Percentiles rank a stretch among this genome's conserved stretches.
Conservation (phyloP, 1,139 yeast species). For the Zygosaccharomyces pseudobailii region DNA sequence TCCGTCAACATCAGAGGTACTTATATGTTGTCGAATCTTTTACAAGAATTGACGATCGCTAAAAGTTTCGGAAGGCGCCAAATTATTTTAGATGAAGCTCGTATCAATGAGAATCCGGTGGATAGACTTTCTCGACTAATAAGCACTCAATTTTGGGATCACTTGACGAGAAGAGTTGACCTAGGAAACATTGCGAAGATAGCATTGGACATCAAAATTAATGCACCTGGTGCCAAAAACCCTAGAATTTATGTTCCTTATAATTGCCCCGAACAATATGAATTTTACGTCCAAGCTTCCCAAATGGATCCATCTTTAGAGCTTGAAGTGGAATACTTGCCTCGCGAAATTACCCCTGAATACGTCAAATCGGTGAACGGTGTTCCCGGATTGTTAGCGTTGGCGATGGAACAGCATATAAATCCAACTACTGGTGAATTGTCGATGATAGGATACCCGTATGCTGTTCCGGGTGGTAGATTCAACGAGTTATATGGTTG, state of each 20-base stretch:
- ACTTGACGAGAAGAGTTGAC: constrained; percentile 69
- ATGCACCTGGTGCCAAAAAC: constrained; percentile 45
- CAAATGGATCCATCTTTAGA: constrained; percentile 50
- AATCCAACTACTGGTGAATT: constrained; percentile 47
- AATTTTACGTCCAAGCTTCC: constrained; percentile 58
- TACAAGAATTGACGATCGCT: constrained; percentile 89
- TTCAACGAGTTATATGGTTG: constrained; percentile 96
- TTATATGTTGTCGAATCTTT: constrained; percentile 79
- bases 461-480: constrained; percentile 95
- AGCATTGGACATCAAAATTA: constrained; percentile 76
- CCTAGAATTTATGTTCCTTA: constrained; percentile 80
- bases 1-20: constrained; percentile 80
- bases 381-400: constrained; percentile 81
- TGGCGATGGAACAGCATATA: constrained; percentile 56
- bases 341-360: constrained; percentile 54
- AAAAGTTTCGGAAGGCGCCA: constrained; percentile 72
- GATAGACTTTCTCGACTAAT: constrained; percentile 70
- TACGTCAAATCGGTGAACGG: constrained; percentile 73
- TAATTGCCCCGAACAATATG: constrained; percentile 65
- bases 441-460: constrained; percentile 66
- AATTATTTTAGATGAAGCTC: constrained; percentile 73
- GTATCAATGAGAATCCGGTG: constrained; percentile 87
- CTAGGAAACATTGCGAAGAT: constrained; percentile 56
- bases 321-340: constrained; percentile 72
- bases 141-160: constrained; percentile 74